Conservation (phyloP, 768 basidiomycete genomes). For the Galerina sulciceps region DNA sequence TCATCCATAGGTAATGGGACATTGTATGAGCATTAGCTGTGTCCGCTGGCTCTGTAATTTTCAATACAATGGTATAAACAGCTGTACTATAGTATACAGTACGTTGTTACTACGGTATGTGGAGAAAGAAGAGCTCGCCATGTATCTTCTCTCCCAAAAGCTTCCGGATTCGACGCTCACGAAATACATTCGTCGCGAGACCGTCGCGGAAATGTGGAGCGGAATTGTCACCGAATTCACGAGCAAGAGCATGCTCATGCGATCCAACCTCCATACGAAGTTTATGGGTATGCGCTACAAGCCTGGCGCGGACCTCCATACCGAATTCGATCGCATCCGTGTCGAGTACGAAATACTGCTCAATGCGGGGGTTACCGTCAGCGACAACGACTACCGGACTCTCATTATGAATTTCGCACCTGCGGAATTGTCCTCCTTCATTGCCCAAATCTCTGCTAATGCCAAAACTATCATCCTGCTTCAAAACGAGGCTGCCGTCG, state of each 20-base stretch:
- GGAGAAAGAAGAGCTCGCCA: neutral
- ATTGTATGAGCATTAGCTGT: no score
- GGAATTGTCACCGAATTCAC: neutral
- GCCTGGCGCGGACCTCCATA: neutral
- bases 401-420: constrained; percentile 2
- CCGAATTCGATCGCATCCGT: neutral
- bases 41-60: no score
- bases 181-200: neutral
- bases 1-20: no score
- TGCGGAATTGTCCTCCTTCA: neutral
- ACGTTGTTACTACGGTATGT: no score
- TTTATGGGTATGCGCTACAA: neutral
- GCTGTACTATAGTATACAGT: no score
- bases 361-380: neutral
- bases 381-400: neutral
- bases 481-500: neutral
- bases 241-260: neutral
- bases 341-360: neutral
- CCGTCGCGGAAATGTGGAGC: neutral
- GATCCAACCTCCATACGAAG: neutral
- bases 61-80: no score
- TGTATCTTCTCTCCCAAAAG: neutral
- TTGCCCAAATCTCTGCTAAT: constrained; percentile 3
- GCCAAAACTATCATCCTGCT: neutral
- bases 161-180: neutral